Evolutionary conservation across 164 flowering plant genomes (phyloP).

Genomic region (Vitis riparia): DNA sequence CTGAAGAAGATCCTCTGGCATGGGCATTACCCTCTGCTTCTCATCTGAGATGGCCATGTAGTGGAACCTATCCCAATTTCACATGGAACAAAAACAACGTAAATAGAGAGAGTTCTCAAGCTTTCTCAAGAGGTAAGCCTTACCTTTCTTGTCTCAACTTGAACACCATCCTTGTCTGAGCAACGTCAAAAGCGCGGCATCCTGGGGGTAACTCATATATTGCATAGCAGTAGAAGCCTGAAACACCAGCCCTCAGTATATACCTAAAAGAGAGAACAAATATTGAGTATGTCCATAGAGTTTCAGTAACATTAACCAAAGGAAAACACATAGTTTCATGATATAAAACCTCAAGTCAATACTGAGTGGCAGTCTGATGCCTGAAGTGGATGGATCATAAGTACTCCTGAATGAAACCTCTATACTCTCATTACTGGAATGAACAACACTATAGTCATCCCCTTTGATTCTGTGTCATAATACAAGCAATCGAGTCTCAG

Average conservation of each 20-base stretch:
- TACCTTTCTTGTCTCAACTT: constrained; percentile 46
- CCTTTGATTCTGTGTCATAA: constrained; percentile 36
- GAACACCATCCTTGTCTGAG: constrained; percentile 51
- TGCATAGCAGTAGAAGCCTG: constrained; percentile 57
- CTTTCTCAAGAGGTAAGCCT: not conserved
- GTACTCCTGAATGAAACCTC: constrained; percentile 52
- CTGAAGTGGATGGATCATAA: constrained; percentile 30
- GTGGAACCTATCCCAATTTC: constrained; percentile 35
- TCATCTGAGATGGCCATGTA: constrained; percentile 67
- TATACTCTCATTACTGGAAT: constrained; percentile 20
- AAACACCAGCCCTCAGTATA: constrained; percentile 42
- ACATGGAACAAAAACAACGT: not conserved
- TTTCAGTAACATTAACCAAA: not conserved
- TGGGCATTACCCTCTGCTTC: constrained; percentile 60
- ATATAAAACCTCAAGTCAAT: constrained; percentile 45
- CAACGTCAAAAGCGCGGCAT: constrained; percentile 44
- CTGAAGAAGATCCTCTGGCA: constrained; percentile 43
- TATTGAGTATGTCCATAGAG: not conserved
- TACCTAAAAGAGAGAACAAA: constrained; percentile 26
- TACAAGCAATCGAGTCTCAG: not conserved
- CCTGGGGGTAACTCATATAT: constrained; percentile 42
- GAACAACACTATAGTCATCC: constrained; percentile 31
- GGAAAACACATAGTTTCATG: too few species aligned
- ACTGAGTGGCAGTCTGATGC: constrained; percentile 36
- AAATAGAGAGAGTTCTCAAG: too few species aligned